A percentile compares a stretch with the other conserved stretches of the same genome.
These are phyloP conservation scores for Globisporangium nunn DNA, from an alignment of 352 stramenopile species.

Conservation along the genomic window DNA sequence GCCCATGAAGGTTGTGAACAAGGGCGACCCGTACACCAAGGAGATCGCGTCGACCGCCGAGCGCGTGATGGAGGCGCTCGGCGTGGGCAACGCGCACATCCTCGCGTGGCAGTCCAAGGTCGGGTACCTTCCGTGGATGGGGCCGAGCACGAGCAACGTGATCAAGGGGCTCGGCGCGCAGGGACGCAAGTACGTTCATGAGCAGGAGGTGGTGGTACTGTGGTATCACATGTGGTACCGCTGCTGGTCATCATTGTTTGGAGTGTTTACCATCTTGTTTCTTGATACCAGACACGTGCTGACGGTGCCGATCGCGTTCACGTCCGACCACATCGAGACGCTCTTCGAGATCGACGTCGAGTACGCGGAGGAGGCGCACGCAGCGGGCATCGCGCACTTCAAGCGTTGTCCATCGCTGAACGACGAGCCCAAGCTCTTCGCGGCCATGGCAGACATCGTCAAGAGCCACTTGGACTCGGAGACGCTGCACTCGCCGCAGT, in stretches of 20 bases:
- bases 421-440: conserved; percentile 91
- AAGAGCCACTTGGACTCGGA: conserved; percentile 87
- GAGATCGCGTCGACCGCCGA: conserved; percentile 74
- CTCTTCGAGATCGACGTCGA: conserved; percentile 99
- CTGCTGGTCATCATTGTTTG: background rate
- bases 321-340: conserved; percentile 99
- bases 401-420: conserved; percentile 95
- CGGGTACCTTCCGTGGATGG: conserved; percentile 97
- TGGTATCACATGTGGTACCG: background rate
- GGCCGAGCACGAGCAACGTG: conserved; percentile 95
- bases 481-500: conserved; percentile 67
- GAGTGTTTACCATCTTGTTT: background rate
- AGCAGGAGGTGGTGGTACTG: background rate
- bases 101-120: conserved; percentile 97
- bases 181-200: conserved; percentile 77
- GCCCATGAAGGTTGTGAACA: conserved; percentile 87
- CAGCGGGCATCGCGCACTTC: conserved; percentile 93
- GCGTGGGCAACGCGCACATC: conserved; percentile 73
- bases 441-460: conserved; percentile 96
- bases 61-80: conserved; percentile 65
- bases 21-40: conserved; percentile 84
- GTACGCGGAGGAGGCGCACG: conserved; percentile 94
- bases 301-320: conserved; percentile 98
- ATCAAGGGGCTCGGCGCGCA: conserved; percentile 89
- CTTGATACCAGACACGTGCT: conserved; percentile 79